These are phyloP conservation scores for Sporothrix pseudoabietina DNA, from an alignment of 2,329 filamentous ascomycete species.

Conservation along the genomic window DNA sequence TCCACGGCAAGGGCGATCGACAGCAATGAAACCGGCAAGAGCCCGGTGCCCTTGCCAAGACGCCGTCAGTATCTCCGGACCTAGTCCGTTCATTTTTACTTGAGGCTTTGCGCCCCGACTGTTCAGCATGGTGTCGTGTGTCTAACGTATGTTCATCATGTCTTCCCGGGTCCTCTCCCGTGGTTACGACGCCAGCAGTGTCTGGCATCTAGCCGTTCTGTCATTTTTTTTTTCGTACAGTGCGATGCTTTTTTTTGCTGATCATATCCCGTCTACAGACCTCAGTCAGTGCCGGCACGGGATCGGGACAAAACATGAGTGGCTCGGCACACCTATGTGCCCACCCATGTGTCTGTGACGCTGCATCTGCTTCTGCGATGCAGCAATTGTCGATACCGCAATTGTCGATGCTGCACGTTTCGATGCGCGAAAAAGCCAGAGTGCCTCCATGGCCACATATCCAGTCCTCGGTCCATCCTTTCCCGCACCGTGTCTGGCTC, in stretches of 20 bases:
- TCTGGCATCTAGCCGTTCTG: background rate
- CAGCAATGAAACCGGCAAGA: background rate
- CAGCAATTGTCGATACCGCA: background rate
- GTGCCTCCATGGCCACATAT: background rate
- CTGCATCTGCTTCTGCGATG: background rate
- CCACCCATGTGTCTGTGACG: background rate
- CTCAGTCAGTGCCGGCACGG: background rate
- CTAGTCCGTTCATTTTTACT: background rate
- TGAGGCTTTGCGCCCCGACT: background rate
- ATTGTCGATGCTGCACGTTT: background rate
- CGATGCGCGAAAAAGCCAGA: background rate
- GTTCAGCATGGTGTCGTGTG: background rate
- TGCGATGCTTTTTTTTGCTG: background rate
- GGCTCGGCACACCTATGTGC: background rate
- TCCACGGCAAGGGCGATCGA: background rate
- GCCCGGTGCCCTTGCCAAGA: background rate
- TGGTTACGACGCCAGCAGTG: background rate
- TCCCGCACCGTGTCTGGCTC: background rate
- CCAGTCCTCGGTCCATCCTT: background rate
- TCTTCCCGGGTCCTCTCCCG: background rate
- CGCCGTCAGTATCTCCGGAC: conserved; percentile 9
- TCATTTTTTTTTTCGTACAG: background rate
- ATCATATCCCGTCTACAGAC: background rate
- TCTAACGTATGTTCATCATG: background rate
- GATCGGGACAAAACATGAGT: background rate